Percentiles rank a stretch among this genome's conserved stretches.
Conservation (phyloP, 257 asterid species). For the Oldenlandia corymbosa region DNA sequence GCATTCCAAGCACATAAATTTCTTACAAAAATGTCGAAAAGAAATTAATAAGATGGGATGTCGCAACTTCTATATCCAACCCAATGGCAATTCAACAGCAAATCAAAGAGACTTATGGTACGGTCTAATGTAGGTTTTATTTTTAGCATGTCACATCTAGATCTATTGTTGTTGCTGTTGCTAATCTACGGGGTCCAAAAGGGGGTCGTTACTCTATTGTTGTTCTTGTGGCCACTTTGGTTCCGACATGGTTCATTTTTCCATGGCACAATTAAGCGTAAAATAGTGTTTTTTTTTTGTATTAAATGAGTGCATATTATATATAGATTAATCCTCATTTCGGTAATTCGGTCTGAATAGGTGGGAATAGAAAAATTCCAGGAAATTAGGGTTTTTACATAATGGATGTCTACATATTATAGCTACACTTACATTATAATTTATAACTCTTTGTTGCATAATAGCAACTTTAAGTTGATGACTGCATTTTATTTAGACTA, state of each 20-base stretch:
- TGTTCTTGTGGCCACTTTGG: constrained; percentile 23
- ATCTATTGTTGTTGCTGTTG: not conserved
- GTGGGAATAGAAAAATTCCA: too few relatives aligned
- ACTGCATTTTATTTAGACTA: too few relatives aligned
- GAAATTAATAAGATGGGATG: constrained; percentile 35
- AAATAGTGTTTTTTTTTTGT: too few relatives aligned
- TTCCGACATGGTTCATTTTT: constrained; percentile 24
- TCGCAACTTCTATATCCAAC: constrained; percentile 37
- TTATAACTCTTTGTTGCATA: too few relatives aligned
- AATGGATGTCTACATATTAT: too few relatives aligned
- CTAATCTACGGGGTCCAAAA: constrained; percentile 15
- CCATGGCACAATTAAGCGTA: constrained; percentile 15
- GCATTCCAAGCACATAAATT: constrained; percentile 33
- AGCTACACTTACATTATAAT: too few relatives aligned
- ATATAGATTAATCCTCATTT: too few relatives aligned
- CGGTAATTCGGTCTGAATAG: too few relatives aligned
- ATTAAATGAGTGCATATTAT: too few relatives aligned
- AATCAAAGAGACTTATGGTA: constrained; percentile 5
- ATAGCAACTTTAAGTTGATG: too few relatives aligned
- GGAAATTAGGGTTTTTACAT: too few relatives aligned
- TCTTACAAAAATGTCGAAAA: constrained; percentile 1
- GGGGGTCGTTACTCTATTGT: constrained; percentile 11
- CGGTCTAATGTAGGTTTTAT: constrained; percentile 8
- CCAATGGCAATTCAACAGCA: constrained; percentile 32
- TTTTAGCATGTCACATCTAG: constrained; percentile 20